These are phyloP conservation scores for Sabuloglossum arenarium DNA, from an alignment of 495 filamentous ascomycete species.

Conservation along the genomic window DNA sequence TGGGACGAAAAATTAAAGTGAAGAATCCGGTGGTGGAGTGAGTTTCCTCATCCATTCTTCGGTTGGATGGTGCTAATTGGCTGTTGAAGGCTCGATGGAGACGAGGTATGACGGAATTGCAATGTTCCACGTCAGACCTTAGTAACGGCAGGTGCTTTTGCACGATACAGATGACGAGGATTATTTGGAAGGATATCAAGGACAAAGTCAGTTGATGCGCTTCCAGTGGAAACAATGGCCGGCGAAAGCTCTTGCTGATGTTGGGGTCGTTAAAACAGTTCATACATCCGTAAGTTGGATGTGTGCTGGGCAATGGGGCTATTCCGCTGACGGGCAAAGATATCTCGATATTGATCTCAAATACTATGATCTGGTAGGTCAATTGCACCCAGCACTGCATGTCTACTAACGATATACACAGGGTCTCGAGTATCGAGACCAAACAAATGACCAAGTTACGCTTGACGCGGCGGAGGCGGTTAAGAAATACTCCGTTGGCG, in stretches of 20 bases:
- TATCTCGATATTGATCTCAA: slow-evolving; percentile 95
- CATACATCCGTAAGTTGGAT: slow-evolving; percentile 50
- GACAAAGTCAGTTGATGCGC: slow-evolving; percentile 40
- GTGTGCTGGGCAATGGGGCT: background rate
- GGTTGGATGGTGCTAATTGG: background rate
- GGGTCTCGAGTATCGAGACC: slow-evolving; percentile 83
- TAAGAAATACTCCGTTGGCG: slow-evolving; percentile 94
- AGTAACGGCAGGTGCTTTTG: background rate
- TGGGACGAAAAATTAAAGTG: slow-evolving; percentile 64
- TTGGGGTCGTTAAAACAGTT: slow-evolving; percentile 31
- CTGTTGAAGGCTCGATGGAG: slow-evolving; percentile 60
- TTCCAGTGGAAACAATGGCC: background rate
- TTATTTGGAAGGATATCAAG: slow-evolving; percentile 98
- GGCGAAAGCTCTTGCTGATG: slow-evolving; percentile 8
- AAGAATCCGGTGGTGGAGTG: slow-evolving; percentile 78
- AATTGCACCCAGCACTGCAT: background rate
- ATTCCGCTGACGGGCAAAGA: slow-evolving; percentile 15
- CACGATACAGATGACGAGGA: slow-evolving; percentile 62
- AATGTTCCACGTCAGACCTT: background rate
- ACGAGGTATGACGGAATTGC: slow-evolving; percentile 40
- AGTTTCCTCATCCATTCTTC: background rate
- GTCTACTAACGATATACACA: slow-evolving; percentile 10
- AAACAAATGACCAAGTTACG: slow-evolving; percentile 93
- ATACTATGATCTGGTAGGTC: slow-evolving; percentile 75
- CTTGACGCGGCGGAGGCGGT: slow-evolving; percentile 88